Percentiles rank a stretch among this genome's conserved stretches.
Conservation (phyloP, 2,329 filamentous ascomycete genomes). For the Aureobasidium lini region DNA sequence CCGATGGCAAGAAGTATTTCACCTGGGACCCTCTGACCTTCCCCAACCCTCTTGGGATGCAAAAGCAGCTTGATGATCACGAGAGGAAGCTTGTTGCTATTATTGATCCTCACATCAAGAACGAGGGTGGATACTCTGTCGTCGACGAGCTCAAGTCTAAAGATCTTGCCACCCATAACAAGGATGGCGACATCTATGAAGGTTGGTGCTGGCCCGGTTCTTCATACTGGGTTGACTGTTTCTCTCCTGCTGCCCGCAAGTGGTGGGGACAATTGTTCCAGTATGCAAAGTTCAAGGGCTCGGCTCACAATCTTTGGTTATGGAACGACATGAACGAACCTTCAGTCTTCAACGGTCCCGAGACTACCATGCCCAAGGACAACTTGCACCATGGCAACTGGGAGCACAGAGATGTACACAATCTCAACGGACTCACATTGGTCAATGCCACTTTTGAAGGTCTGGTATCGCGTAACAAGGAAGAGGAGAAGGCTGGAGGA, state of each 20-base stretch:
- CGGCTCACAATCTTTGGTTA: constrained; percentile 77
- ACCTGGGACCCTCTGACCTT: constrained; percentile 92
- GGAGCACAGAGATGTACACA: constrained; percentile 97
- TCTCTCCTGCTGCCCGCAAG: constrained; percentile 81
- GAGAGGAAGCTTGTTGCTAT: constrained; percentile 88
- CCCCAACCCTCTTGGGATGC: constrained; percentile 76
- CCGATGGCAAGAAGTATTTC: constrained; percentile 95
- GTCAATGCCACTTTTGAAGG: constrained; percentile 90
- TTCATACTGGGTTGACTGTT: constrained; percentile 92
- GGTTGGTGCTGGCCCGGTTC: constrained; percentile 99
- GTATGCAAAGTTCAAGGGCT: constrained; percentile 81
- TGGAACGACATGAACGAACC: constrained; percentile 99
- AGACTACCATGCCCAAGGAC: constrained; percentile 98
- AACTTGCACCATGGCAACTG: constrained; percentile 85
- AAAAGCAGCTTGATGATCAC: constrained; percentile 74
- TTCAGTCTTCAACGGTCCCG: constrained; percentile 95
- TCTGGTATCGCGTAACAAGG: constrained; percentile 75
- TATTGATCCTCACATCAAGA: constrained; percentile 98
- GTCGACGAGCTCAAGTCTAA: constrained; percentile 77
- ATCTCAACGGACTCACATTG: constrained; percentile 90
- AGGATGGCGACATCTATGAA: constrained; percentile 81
- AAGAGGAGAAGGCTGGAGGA: constrained; percentile 50
- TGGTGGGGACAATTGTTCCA: constrained; percentile 92
- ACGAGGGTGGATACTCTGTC: constrained; percentile 67
- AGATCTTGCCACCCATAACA: constrained; percentile 78